Evolutionary conservation across 2,329 filamentous ascomycete genomes (phyloP), one percentile per base, ranked within the genome.

Genomic region (Colletotrichum tanaceti): DNA sequence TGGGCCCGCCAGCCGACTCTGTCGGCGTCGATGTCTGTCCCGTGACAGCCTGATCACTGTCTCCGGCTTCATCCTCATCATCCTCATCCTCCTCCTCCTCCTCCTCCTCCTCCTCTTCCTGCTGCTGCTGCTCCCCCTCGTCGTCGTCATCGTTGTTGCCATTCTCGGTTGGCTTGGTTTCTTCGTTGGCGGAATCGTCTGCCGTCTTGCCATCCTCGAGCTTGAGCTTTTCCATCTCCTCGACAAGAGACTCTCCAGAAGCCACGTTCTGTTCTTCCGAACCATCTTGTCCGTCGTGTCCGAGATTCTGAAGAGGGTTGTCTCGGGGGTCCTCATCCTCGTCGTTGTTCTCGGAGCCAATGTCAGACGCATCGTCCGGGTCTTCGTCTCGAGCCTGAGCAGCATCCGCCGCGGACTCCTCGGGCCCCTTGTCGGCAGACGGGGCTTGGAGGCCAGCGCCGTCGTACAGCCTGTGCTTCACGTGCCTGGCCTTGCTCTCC

Each of bases 401-500:
- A 10, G 74, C 72, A 9, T 71, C 72, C 50, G 43, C 64, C 11
- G 50, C 43, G 35, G 50, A 38, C 13, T 74, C 73, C 9, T 65
- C 53, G 2, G 46, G 43, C 0, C 14, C 54, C 16, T 7, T 53
- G 5, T 44, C 54, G 18, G 58, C 20, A 9, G 53, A 59, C 4
- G 68, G 41, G 55, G 77, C 78, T 39, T 80, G 77, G 4, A 22
- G 28, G 28, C 41, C 65, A 35, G 58, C 47, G 28, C 55, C 57
- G 55, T 68, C 62, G 20, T 68, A 68, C 38, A 82, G 74, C 63
- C 90, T 85, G 77, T 97, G 91, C 77, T 93, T 95, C 49, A 90
- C 85, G 78, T 98, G 94, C 65, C 89, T 91, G 4, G 85, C 86
- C 77, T 93, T 92, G 79, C 94, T 97, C 74, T 94, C 92, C 64